Evolutionary conservation across 257 asterid species (phyloP), one percentile per base, ranked within the genome.

Genomic region (Nicotiana noctiflora): DNA sequence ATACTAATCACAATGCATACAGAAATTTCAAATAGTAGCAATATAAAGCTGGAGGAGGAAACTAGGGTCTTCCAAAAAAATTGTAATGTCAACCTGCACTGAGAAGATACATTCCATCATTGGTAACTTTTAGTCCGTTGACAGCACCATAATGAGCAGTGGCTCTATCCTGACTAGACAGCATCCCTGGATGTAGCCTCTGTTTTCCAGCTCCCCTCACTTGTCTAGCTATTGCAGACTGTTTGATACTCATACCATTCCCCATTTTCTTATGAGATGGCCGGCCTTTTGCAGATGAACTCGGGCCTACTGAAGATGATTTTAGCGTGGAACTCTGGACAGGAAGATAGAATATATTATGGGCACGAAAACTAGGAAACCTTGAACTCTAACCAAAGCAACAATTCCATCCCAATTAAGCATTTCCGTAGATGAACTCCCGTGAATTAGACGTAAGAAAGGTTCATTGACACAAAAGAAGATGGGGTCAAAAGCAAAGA

Each of bases 111-210:
- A 91, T 90, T 86, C 99, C 99, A 88, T 96, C 98, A 46, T 82
- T 89, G 37, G 98, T 92, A 83, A 88, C 88, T 90, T 91, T 90
- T 82, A 96, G 83, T 85, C 98, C 96, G 84, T 93, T 90, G 55
- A 96, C 96, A 81, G 91, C 90, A 79, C 99, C 99, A 84, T 96
- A 96, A 88, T 96, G 99, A 83, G 89, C 98, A 49, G 99, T 94
- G 80, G 98, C 92, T 52, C 96, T 96, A 92, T 96, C 96, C 75
- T 89, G 96, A 84, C 88, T 86, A 13, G 99, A 94, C 83, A 94
- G 72, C 98, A 96, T 86, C 85, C 99, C 98, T 68, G 99, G 99
- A 90, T 96, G 99, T 77, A 92, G 83, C 85, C 98, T 90, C 86
- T 92, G 98, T 85, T 92, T 96, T 56, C 82, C 83, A 76, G 84